Conservation (phyloP, 345 rosid genomes). For the Erysimum cheiranthoides region DNA sequence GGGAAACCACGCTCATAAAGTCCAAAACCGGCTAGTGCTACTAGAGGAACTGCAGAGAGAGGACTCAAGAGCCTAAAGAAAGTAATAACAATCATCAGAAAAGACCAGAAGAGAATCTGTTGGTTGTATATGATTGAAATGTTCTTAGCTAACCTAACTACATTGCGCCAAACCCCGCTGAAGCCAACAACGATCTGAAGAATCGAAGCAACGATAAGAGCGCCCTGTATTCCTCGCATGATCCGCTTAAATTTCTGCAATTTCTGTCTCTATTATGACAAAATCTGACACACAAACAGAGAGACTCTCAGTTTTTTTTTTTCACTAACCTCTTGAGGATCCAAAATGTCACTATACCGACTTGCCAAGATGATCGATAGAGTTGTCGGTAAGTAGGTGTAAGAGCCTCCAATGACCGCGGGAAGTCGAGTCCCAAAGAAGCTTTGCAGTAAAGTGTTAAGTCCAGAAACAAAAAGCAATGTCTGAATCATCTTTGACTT, state of each 20-base stretch:
- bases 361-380: slow-evolving; percentile 86
- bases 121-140: neutral
- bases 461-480: slow-evolving; percentile 86
- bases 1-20: slow-evolving; percentile 95
- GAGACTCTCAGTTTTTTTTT: neutral
- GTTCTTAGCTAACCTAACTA: slow-evolving; percentile 65
- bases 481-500: slow-evolving; percentile 96
- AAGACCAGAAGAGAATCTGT: neutral
- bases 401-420: slow-evolving; percentile 90
- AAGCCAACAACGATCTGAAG: slow-evolving; percentile 90
- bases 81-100: slow-evolving; percentile 11
- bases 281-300: neutral
- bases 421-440: slow-evolving; percentile 89
- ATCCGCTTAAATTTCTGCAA: slow-evolving; percentile 83
- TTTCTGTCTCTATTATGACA: slow-evolving; percentile 3
- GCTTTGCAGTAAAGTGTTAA: slow-evolving; percentile 80
- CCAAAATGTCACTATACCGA: slow-evolving; percentile 72
- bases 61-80: slow-evolving; percentile 82
- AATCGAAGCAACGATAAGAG: slow-evolving; percentile 93
- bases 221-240: slow-evolving; percentile 91
- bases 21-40: slow-evolving; percentile 92
- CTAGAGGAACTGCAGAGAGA: slow-evolving; percentile 85
- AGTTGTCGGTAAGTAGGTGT: slow-evolving; percentile 77
- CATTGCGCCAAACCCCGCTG: slow-evolving; percentile 99
- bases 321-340: slow-evolving; percentile 86